These are phyloP conservation scores for Microbotryum silenes-acaulis DNA, from an alignment of 1,284 basidiomycete genomes.

Conservation along the genomic window DNA sequence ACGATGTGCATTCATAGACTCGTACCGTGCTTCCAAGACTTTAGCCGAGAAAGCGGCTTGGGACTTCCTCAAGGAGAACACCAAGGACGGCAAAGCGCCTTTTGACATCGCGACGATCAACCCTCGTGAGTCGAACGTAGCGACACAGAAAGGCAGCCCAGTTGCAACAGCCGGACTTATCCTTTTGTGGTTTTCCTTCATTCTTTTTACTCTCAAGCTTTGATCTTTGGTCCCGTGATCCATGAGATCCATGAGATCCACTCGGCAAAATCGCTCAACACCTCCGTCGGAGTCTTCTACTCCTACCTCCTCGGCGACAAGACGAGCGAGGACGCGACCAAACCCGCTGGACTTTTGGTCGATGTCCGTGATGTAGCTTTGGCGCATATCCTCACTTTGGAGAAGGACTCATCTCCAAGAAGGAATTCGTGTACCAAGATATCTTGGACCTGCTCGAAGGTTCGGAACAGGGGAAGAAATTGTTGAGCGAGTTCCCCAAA, in stretches of 20 bases:
- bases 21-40: slow-evolving; percentile 28
- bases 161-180: neutral
- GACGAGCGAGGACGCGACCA: slow-evolving; percentile 18
- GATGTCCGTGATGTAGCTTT: slow-evolving; percentile 43
- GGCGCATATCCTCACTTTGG: slow-evolving; percentile 39
- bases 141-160: neutral
- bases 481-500: slow-evolving; percentile 24
- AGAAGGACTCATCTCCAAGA: slow-evolving; percentile 32
- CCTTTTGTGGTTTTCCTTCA: no score
- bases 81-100: slow-evolving; percentile 23
- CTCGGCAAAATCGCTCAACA: slow-evolving; percentile 31
- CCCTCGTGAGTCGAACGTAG: slow-evolving; percentile 8
- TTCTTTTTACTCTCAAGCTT: neutral
- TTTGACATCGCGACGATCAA: slow-evolving; percentile 25
- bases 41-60: slow-evolving; percentile 35
- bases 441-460: slow-evolving; percentile 23
- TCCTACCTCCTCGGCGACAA: slow-evolving; percentile 25
- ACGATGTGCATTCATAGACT: neutral
- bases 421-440: slow-evolving; percentile 18
- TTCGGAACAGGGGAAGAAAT: neutral
- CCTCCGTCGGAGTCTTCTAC: slow-evolving; percentile 24
- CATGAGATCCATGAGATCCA: slow-evolving; percentile 32
- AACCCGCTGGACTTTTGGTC: slow-evolving; percentile 36
- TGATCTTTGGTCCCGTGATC: slow-evolving; percentile 29
- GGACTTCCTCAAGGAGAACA: slow-evolving; percentile 30